A percentile compares a stretch with the other conserved stretches of the same genome.
Evolutionary conservation across 75 land plant genomes (phyloP).

Genomic region (Sequoia sempervirens): DNA sequence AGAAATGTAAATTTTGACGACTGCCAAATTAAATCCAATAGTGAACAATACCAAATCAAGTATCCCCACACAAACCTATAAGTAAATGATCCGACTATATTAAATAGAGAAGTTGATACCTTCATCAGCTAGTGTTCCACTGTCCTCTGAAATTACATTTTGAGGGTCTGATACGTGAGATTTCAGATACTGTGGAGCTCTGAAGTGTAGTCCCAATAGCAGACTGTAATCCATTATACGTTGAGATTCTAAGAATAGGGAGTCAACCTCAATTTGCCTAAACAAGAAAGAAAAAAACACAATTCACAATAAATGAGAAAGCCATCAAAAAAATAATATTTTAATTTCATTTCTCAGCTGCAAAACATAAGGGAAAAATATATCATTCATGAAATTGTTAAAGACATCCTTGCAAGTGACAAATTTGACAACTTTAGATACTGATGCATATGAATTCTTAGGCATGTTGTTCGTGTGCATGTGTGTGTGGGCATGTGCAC

Average conservation of each 20-base stretch:
- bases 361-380: neutral
- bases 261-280: conserved; percentile 92
- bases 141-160: conserved; percentile 26
- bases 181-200: conserved; percentile 76
- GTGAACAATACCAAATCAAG: neutral
- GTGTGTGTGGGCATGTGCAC: no score
- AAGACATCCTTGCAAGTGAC: neutral
- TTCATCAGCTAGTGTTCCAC: conserved; percentile 43
- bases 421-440: neutral
- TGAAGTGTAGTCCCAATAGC: conserved; percentile 87
- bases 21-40: neutral
- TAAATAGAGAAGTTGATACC: conserved; percentile 27
- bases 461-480: neutral
- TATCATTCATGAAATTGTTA: neutral
- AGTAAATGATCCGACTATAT: neutral
- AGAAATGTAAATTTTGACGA: neutral
- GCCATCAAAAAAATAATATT: neutral
- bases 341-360: neutral
- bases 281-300: conserved; percentile 3
- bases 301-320: neutral
- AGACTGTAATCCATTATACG: conserved; percentile 97
- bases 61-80: neutral
- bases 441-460: neutral
- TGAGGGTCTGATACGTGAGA: conserved; percentile 20
- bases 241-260: conserved; percentile 76